Evolutionary conservation across 192 early-diverging fungal genomes (phyloP).

Genomic region (Coemansia sp.): DNA sequence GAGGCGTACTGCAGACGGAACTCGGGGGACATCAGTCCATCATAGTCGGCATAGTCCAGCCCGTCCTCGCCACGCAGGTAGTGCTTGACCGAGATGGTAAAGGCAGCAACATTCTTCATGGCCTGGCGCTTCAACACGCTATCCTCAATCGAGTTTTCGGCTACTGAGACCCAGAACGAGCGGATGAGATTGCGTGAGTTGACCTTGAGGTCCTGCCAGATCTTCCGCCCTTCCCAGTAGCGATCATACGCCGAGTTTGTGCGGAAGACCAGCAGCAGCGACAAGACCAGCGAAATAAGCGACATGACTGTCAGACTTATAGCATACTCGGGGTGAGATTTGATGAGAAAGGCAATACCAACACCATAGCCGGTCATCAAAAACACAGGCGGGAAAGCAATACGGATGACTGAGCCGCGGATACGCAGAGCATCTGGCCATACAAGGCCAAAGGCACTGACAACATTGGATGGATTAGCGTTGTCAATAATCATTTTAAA

Average conservation of each 20-base stretch:
- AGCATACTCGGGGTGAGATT: constrained; percentile 25
- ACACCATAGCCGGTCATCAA: constrained; percentile 48
- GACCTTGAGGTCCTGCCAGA: constrained; percentile 71
- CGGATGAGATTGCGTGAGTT: constrained; percentile 76
- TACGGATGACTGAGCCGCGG: constrained; percentile 51
- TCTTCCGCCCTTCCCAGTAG: constrained; percentile 84
- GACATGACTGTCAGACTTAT: constrained; percentile 45
- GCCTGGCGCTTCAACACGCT: constrained; percentile 59
- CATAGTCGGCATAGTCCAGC: constrained; percentile 66
- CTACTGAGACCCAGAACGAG: constrained; percentile 67
- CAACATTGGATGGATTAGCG: constrained; percentile 26
- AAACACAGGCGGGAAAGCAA: constrained; percentile 32
- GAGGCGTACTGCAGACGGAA: constrained; percentile 42
- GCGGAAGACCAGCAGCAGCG: constrained; percentile 57
- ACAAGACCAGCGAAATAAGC: constrained; percentile 51
- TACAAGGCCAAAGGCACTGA: constrained; percentile 25
- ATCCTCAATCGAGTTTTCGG: constrained; percentile 56
- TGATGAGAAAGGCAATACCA: constrained; percentile 46
- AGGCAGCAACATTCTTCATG: constrained; percentile 77
- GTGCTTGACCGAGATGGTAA: constrained; percentile 77
- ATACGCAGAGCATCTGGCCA: constrained; percentile 46
- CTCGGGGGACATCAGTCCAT: constrained; percentile 54
- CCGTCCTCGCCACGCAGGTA: constrained; percentile 76
- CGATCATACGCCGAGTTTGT: constrained; percentile 67
- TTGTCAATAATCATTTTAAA: constrained; percentile 43